Evolutionary conservation across 2,329 filamentous ascomycete genomes (phyloP).

Genomic region (Apiospora phragmitis): DNA sequence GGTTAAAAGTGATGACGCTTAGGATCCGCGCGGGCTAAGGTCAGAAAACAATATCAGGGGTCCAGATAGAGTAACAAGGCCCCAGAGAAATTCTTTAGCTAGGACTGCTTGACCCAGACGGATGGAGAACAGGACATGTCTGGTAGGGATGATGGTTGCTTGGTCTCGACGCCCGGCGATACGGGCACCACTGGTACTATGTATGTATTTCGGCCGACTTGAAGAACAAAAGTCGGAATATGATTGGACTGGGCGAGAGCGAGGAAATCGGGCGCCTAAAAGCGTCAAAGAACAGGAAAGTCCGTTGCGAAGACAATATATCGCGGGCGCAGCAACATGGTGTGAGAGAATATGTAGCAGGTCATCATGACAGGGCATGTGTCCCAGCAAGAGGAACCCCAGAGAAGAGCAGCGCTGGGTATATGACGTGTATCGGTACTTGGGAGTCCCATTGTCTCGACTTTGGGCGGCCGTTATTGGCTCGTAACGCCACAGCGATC

Average conservation of each 20-base stretch:
- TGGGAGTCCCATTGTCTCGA: not conserved
- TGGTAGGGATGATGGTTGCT: slow-evolving; percentile 11
- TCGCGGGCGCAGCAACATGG: not conserved
- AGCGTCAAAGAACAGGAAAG: slow-evolving; percentile 2
- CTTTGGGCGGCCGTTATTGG: not conserved
- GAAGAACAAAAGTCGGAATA: not conserved
- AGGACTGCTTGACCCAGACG: not conserved
- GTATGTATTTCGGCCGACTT: not conserved
- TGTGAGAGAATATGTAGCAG: slow-evolving; percentile 16
- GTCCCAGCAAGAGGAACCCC: not conserved
- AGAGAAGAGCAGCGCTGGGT: not conserved
- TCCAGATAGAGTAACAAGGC: not conserved
- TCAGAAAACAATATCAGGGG: not conserved
- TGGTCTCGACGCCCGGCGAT: not conserved
- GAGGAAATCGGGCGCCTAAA: not conserved
- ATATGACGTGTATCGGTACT: slow-evolving; percentile 6
- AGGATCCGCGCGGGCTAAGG: not conserved
- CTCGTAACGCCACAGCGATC: slow-evolving; percentile 6
- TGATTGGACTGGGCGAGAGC: slow-evolving; percentile 2
- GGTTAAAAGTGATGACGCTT: slow-evolving; percentile 11
- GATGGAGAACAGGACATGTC: not conserved
- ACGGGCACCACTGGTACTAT: slow-evolving; percentile 1
- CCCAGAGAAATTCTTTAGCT: slow-evolving; percentile 2
- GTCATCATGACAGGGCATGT: slow-evolving; percentile 16
- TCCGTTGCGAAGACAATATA: not conserved